Evolutionary conservation across 2,329 filamentous ascomycete species (phyloP).

Genomic region (Alternaria angustiovoidea): DNA sequence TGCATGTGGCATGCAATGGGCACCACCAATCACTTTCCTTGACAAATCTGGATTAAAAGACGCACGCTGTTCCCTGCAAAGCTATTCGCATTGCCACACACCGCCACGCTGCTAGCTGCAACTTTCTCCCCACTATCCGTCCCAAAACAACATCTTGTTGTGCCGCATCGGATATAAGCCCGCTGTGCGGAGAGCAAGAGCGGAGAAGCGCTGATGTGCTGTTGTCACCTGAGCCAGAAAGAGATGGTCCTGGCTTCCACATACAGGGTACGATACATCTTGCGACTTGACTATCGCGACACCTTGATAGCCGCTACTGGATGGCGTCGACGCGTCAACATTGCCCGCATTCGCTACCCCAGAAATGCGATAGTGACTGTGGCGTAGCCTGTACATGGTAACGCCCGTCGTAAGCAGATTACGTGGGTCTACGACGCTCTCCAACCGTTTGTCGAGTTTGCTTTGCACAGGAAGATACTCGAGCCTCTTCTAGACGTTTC

Average conservation of each 20-base stretch:
- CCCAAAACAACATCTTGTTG: slow-evolving; percentile 3
- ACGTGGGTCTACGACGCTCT: slow-evolving; percentile 3
- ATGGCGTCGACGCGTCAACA: not conserved
- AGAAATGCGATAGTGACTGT: slow-evolving; percentile 2
- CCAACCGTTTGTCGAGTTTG: not conserved
- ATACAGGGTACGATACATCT: not conserved
- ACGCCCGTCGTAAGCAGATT: slow-evolving; percentile 4
- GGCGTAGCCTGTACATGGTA: slow-evolving; percentile 3
- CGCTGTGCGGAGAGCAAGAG: slow-evolving; percentile 1
- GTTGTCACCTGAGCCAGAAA: not conserved
- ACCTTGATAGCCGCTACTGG: not conserved
- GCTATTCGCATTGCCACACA: slow-evolving; percentile 15
- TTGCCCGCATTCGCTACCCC: slow-evolving; percentile 5
- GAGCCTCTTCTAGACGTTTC: not conserved
- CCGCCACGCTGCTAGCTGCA: slow-evolving; percentile 9
- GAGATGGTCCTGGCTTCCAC: not conserved
- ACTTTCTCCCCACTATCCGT: not conserved
- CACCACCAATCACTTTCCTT: slow-evolving; percentile 10
- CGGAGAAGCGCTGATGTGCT: not conserved
- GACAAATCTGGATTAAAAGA: slow-evolving; percentile 7
- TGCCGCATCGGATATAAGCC: slow-evolving; percentile 2
- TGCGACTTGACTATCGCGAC: not conserved
- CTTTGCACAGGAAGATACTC: not conserved
- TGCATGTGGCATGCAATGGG: not conserved
- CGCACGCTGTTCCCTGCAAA: slow-evolving; percentile 7